phyloP scores from a whole-genome alignment of 2,329 filamentous ascomycete species.

The Phialophora expanda region DNA sequence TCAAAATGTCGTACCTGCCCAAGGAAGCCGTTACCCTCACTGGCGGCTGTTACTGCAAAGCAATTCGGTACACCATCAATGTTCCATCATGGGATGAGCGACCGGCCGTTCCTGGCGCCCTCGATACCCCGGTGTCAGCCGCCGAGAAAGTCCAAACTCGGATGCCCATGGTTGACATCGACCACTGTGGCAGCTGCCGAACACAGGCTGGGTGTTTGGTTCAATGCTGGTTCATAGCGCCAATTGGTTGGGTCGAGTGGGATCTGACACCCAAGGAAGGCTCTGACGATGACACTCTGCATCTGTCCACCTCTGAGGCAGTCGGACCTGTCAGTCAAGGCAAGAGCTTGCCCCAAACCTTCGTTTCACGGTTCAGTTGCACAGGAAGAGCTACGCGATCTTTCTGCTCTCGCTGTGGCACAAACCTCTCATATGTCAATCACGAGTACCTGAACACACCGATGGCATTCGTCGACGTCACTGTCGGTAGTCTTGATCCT shows the following conservation, averaged over 20 bases:
- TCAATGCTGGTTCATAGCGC: conserved; percentile 42
- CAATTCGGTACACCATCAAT: conserved; percentile 41
- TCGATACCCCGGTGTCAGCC: conserved; percentile 28
- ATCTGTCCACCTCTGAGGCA: conserved; percentile 25
- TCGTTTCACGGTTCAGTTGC: conserved; percentile 32
- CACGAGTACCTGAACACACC: conserved; percentile 26
- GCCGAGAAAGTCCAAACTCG: conserved; percentile 30
- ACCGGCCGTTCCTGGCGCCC: conserved; percentile 21
- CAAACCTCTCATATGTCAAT: conserved; percentile 37
- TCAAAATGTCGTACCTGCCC: conserved; percentile 27
- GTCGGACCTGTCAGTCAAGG: conserved; percentile 20
- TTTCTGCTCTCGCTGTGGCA: conserved; percentile 43
- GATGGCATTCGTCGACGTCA: conserved; percentile 37
- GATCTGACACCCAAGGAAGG: conserved; percentile 26
- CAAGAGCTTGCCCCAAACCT: conserved; percentile 24
- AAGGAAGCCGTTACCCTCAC: conserved; percentile 36
- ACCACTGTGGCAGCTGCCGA: conserved; percentile 42
- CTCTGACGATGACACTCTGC: not conserved
- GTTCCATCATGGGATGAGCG: conserved; percentile 37
- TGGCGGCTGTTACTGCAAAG: conserved; percentile 43
- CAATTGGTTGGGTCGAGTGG: conserved; percentile 41
- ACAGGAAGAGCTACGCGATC: conserved; percentile 38
- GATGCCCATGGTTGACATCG: conserved; percentile 39
- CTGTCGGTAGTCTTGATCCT: conserved; percentile 40
- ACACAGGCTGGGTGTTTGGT: conserved; percentile 28